These are phyloP conservation scores for Candida pseudoviswanathii DNA, from an alignment of 1,139 yeast species.

Conservation along the genomic window DNA sequence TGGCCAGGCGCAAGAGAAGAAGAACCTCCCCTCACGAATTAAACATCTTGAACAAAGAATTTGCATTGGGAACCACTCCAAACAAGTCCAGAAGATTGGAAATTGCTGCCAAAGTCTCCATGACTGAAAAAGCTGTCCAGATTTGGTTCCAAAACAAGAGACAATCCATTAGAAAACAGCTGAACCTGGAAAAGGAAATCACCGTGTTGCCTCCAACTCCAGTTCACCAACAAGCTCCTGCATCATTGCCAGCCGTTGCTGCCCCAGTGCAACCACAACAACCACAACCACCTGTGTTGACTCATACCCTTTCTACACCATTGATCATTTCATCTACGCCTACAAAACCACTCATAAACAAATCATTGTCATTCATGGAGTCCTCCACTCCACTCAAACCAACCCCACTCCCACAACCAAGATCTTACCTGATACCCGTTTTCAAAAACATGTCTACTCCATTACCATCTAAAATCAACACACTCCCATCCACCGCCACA, in stretches of 20 bases:
- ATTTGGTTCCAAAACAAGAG: constrained; percentile 98
- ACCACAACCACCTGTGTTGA: constrained; percentile 18
- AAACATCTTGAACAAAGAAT: constrained; percentile 77
- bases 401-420: constrained; percentile 9
- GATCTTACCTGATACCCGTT: constrained; percentile 11
- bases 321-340: constrained; percentile 26
- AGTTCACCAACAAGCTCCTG: constrained; percentile 3
- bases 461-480: constrained; percentile 2
- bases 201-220: constrained; percentile 49
- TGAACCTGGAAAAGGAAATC: constrained; percentile 42
- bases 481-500: background rate
- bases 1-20: constrained; percentile 92
- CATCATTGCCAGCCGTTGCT: background rate
- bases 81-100: constrained; percentile 71
- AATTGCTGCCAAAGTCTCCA: constrained; percentile 76
- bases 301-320: constrained; percentile 26
- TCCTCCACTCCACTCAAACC: constrained; percentile 5
- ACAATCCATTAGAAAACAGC: constrained; percentile 71
- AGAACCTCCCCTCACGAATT: constrained; percentile 91
- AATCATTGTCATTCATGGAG: constrained; percentile 9
- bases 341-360: constrained; percentile 20
- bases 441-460: constrained; percentile 10
- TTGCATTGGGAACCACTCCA: constrained; percentile 77
- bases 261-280: constrained; percentile 5
- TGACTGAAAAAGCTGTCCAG: constrained; percentile 97